phyloP scores from a whole-genome alignment of 2,329 filamentous ascomycete genomes.

The Rugonectria rugulosa region DNA sequence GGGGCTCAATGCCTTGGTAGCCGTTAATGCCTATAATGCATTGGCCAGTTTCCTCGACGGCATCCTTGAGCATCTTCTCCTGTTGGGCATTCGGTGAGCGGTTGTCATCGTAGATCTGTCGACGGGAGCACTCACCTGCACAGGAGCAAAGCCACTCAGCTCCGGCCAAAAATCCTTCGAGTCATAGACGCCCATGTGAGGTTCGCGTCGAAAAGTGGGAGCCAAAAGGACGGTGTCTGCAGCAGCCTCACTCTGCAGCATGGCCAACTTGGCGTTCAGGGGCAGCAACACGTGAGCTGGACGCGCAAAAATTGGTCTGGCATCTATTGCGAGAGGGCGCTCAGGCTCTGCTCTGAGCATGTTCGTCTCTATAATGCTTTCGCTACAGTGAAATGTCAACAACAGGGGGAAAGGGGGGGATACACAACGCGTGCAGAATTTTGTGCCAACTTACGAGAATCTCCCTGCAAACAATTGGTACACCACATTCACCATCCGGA shows the following conservation, averaged over 20 bases:
- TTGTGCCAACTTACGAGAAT: conserved; percentile 10
- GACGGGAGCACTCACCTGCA: not conserved
- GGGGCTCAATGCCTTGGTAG: not conserved
- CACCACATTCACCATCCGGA: conserved; percentile 5
- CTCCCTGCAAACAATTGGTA: conserved; percentile 2
- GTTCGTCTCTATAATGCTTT: not conserved
- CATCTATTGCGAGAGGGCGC: too few relatives aligned
- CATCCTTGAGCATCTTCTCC: not conserved
- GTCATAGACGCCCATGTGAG: not conserved
- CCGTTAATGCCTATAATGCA: not conserved
- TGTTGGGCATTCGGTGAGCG: not conserved
- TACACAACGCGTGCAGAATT: too few relatives aligned
- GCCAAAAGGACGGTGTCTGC: not conserved
- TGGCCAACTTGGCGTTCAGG: not conserved
- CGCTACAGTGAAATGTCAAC: too few relatives aligned
- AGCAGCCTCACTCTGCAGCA: not conserved
- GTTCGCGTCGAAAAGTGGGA: not conserved
- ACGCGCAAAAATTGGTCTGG: too few relatives aligned
- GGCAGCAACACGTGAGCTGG: not conserved
- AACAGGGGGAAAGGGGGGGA: too few relatives aligned
- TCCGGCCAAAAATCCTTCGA: not conserved
- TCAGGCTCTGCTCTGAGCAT: not conserved
- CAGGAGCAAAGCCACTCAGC: not conserved
- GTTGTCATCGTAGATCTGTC: too few relatives aligned
- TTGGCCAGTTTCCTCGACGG: not conserved